phyloP scores from a whole-genome alignment of 148 eudicot species.

The Rhododendron ferrugineum region DNA sequence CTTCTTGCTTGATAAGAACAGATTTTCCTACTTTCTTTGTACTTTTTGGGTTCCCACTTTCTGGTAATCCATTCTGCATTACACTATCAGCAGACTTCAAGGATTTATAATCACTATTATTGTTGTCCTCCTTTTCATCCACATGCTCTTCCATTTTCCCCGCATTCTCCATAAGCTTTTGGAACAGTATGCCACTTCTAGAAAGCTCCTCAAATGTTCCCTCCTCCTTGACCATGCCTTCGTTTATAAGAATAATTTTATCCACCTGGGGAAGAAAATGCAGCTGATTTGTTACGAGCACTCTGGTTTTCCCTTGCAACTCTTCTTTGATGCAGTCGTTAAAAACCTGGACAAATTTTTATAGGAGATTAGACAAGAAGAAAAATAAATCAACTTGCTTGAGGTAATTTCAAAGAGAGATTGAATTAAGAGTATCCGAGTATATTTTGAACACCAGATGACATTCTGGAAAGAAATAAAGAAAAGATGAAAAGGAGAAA shows the following conservation, averaged over 20 bases:
- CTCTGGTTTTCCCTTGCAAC: slow-evolving; percentile 57
- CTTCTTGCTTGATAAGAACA: slow-evolving; percentile 60
- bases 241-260: slow-evolving; percentile 45
- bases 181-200: slow-evolving; percentile 37
- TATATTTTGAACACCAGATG: background rate
- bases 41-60: slow-evolving; percentile 15
- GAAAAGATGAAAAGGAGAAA: background rate
- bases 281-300: slow-evolving; percentile 61
- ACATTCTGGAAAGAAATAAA: background rate
- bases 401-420: background rate
- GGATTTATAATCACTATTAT: slow-evolving; percentile 10
- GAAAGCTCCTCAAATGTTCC: slow-evolving; percentile 64
- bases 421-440: background rate
- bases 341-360: slow-evolving; percentile 34
- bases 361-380: background rate
- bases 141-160: slow-evolving; percentile 51
- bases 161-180: slow-evolving; percentile 54
- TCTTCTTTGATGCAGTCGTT: slow-evolving; percentile 49
- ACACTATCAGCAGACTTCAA: slow-evolving; percentile 15
- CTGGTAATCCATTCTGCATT: slow-evolving; percentile 15
- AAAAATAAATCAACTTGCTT: too few species aligned
- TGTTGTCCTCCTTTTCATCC: slow-evolving; percentile 22
- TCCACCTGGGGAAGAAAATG: slow-evolving; percentile 68
- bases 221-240: slow-evolving; percentile 59
- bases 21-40: slow-evolving; percentile 37